phyloP scores from a whole-genome alignment of 1,284 basidiomycete species.

The Pholiota adiposa region DNA sequence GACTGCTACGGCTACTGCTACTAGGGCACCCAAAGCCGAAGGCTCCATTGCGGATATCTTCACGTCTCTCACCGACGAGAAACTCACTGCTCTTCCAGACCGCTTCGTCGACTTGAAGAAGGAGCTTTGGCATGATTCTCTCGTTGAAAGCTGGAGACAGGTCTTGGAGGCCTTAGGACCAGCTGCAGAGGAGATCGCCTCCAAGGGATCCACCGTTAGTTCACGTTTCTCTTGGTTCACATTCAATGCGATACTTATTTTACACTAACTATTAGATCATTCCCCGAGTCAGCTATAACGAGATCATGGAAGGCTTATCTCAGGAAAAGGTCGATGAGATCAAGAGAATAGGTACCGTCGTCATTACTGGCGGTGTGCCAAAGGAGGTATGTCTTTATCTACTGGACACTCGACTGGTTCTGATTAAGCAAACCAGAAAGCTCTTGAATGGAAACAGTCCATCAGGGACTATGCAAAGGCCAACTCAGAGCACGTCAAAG shows the following conservation, averaged over 20 bases:
- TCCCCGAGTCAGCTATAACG: conserved; percentile 54
- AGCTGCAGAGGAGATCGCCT: conserved; percentile 48
- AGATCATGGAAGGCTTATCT: conserved; percentile 48
- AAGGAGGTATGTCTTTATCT: conserved; percentile 41
- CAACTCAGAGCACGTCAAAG: conserved; percentile 56
- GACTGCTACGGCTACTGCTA: conserved; percentile 1
- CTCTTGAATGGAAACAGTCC: conserved; percentile 61
- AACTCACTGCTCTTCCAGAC: conserved; percentile 46
- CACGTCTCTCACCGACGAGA: conserved; percentile 52
- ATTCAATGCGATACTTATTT: not conserved
- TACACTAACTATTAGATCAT: conserved; percentile 49
- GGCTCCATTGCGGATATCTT: conserved; percentile 64
- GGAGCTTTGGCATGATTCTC: conserved; percentile 50
- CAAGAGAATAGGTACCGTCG: conserved; percentile 60
- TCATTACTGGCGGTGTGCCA: conserved; percentile 64
- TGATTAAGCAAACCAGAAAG: conserved; percentile 46
- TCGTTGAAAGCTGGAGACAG: conserved; percentile 59
- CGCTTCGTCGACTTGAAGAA: conserved; percentile 68
- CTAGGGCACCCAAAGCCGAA: conserved; percentile 37
- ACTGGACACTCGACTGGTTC: not conserved
- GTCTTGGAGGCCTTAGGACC: conserved; percentile 55
- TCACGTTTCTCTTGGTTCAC: not conserved
- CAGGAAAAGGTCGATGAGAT: conserved; percentile 47
- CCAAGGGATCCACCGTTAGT: conserved; percentile 44
- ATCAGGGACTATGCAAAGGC: conserved; percentile 58